Conservation (phyloP, 2,329 filamentous ascomycete genomes). For the Cadophora gregata region DNA sequence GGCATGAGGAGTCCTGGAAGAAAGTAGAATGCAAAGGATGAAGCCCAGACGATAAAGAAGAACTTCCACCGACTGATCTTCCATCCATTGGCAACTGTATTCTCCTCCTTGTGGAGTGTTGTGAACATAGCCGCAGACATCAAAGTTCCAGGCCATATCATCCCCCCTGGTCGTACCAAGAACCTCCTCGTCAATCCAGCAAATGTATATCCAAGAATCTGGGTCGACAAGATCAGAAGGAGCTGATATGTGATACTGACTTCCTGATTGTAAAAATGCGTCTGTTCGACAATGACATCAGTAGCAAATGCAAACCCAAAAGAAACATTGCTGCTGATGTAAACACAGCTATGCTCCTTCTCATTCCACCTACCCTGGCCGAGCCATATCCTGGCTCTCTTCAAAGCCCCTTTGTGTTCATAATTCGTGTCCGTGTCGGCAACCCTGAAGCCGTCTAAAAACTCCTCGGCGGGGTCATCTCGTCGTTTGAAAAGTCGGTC, state of each 20-base stretch:
- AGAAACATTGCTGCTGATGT: constrained; percentile 88
- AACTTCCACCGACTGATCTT: constrained; percentile 82
- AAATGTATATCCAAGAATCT: constrained; percentile 86
- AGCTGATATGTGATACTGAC: constrained; percentile 79
- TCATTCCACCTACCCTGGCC: constrained; percentile 85
- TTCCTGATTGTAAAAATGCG: constrained; percentile 85
- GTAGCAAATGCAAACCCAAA: constrained; percentile 91
- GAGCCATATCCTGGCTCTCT: constrained; percentile 71
- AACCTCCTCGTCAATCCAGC: constrained; percentile 82
- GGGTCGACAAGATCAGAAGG: constrained; percentile 82
- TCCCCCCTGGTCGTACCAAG: constrained; percentile 82
- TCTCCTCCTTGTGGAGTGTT: constrained; percentile 83
- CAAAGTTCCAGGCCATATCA: constrained; percentile 90
- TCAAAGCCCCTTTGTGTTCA: constrained; percentile 33
- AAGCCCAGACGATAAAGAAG: constrained; percentile 75
- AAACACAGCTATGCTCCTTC: constrained; percentile 88
- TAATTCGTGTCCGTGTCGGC: constrained; percentile 41
- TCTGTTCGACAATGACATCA: constrained; percentile 89
- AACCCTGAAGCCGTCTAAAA: constrained; percentile 56
- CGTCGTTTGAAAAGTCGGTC: constrained; percentile 71
- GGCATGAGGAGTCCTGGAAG: constrained; percentile 82
- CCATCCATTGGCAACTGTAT: constrained; percentile 83
- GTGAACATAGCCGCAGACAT: constrained; percentile 91
- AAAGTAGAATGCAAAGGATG: constrained; percentile 82
- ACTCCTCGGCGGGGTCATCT: constrained; percentile 60